Evolutionary conservation across 768 basidiomycete genomes (phyloP).

Genomic region (Boletus coccyginus): DNA sequence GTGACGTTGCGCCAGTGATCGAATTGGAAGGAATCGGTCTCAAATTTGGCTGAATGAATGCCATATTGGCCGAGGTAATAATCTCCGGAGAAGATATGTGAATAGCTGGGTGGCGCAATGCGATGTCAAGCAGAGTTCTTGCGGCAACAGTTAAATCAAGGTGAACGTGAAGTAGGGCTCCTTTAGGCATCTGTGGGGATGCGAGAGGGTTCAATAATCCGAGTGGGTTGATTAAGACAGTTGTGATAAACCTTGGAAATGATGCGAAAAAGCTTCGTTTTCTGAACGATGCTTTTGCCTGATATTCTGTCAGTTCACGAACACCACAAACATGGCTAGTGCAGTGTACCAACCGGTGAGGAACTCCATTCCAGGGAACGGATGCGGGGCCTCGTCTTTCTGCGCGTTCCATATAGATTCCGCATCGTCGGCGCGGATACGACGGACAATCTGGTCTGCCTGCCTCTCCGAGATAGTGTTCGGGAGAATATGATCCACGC

Average conservation of each 20-base stretch:
- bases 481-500: constrained; percentile 42
- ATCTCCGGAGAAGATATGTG: constrained; percentile 49
- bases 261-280: constrained; percentile 60
- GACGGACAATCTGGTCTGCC: constrained; percentile 57
- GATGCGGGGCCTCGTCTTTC: constrained; percentile 51
- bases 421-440: constrained; percentile 54
- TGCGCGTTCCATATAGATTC: constrained; percentile 57
- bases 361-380: constrained; percentile 80
- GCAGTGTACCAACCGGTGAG: constrained; percentile 50
- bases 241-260: constrained; percentile 48
- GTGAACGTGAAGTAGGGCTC: constrained; percentile 70
- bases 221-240: neutral
- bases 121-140: constrained; percentile 48
- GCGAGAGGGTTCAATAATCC: neutral
- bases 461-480: constrained; percentile 39
- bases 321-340: neutral
- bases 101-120: constrained; percentile 55
- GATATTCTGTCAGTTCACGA: neutral
- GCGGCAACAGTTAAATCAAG: constrained; percentile 71
- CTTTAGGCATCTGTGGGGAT: constrained; percentile 69
- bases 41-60: constrained; percentile 51
- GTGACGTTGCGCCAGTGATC: constrained; percentile 23
- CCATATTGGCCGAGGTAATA: constrained; percentile 42
- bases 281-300: constrained; percentile 57
- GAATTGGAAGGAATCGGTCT: constrained; percentile 39